phyloP scores from a whole-genome alignment of 805 yeast genomes.

The Barnettozyma vustinii region DNA sequence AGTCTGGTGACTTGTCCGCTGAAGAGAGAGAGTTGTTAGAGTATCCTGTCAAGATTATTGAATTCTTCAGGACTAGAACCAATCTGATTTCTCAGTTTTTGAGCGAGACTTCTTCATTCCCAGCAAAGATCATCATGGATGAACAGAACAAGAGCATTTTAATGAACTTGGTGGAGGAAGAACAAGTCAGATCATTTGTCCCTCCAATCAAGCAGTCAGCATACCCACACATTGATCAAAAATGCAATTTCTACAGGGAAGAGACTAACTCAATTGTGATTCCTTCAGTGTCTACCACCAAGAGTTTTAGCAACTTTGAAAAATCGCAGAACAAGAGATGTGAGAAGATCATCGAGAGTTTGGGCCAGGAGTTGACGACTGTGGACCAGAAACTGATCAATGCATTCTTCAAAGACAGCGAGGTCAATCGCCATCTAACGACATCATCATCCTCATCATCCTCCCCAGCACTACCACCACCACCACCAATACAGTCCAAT shows the following conservation, averaged over 20 bases:
- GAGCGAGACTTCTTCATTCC: slow-evolving; percentile 21
- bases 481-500: no score
- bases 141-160: slow-evolving; percentile 22
- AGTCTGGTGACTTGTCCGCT: slow-evolving; percentile 5
- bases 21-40: slow-evolving; percentile 15
- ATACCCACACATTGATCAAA: slow-evolving; percentile 22
- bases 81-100: slow-evolving; percentile 18
- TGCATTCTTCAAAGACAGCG: slow-evolving; percentile 5
- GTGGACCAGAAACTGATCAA: slow-evolving; percentile 18
- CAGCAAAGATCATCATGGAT: slow-evolving; percentile 25
- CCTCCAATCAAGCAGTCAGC: slow-evolving; percentile 15
- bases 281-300: slow-evolving; percentile 20
- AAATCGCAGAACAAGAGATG: slow-evolving; percentile 19
- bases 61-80: slow-evolving; percentile 26
- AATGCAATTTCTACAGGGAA: slow-evolving; percentile 18
- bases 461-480: neutral
- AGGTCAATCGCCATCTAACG: neutral
- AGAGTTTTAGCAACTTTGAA: slow-evolving; percentile 20
- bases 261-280: slow-evolving; percentile 22
- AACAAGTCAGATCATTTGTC: slow-evolving; percentile 25
- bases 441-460: neutral
- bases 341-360: slow-evolving; percentile 10
- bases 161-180: slow-evolving; percentile 23
- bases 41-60: slow-evolving; percentile 27
- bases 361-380: slow-evolving; percentile 13